Evolutionary conservation across 2,329 filamentous ascomycete species (phyloP).

Genomic region (Fusarium nematophilum): DNA sequence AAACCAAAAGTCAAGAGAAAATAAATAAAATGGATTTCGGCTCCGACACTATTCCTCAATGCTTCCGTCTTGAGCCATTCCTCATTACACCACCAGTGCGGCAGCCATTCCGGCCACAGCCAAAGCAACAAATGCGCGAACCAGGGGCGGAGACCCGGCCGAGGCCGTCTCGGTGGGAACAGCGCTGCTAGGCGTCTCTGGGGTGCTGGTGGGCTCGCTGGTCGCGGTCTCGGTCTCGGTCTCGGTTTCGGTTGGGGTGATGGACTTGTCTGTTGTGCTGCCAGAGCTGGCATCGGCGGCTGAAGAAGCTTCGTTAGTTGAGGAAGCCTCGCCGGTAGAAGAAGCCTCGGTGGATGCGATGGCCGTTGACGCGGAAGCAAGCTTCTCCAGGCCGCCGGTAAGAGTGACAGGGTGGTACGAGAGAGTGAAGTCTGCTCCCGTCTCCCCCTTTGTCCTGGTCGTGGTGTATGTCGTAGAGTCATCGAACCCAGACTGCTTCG

Average conservation of each 20-base stretch:
- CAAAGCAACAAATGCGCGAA: background rate
- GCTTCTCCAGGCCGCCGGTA: slow-evolving; percentile 1
- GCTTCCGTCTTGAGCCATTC: background rate
- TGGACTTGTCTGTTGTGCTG: background rate
- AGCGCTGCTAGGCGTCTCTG: background rate
- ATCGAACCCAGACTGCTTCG: background rate
- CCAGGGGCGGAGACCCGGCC: background rate
- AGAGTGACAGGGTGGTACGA: slow-evolving; percentile 6
- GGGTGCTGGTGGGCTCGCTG: background rate
- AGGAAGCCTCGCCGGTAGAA: background rate
- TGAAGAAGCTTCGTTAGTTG: background rate
- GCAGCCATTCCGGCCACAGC: slow-evolving; percentile 2
- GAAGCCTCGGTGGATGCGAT: background rate
- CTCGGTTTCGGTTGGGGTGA: too few relatives aligned
- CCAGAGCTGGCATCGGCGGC: background rate
- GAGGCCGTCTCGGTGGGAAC: background rate
- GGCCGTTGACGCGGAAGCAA: background rate
- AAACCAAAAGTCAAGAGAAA: too few relatives aligned
- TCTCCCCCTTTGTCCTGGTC: slow-evolving; percentile 13
- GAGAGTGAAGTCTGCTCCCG: slow-evolving; percentile 9
- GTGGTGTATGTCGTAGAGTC: slow-evolving; percentile 1
- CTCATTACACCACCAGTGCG: background rate
- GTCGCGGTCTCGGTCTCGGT: background rate
- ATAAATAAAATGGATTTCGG: too few relatives aligned
- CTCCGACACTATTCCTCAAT: background rate